Evolutionary conservation across 495 filamentous ascomycete genomes (phyloP), one percentile per base, ranked within the genome.

Genomic region (Acidiella bohemica): DNA sequence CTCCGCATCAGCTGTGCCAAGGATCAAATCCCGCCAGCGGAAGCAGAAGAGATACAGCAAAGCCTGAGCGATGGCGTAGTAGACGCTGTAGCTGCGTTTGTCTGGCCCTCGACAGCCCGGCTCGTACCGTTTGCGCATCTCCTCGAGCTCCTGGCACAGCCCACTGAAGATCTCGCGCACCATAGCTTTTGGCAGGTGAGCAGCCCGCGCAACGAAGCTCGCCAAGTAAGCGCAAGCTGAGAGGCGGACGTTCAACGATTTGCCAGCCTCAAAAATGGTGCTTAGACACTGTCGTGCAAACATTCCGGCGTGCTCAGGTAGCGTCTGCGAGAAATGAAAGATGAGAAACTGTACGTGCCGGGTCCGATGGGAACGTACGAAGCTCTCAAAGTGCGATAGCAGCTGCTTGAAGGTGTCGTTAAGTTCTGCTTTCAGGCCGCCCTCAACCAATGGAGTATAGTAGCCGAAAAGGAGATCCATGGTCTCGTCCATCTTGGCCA

Each of bases 11-110:
- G 72, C 67, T 12, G 51, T 27, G 32, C 62, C 71, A 13, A 66
- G 69, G 27, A 83, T 78, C 32, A 99, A 65, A 42, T 95, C 88
- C 26, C 81, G 76, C 88, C 88, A 96, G 27, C 92, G 78, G 67
- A 95, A 99, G 66, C 90, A 99, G 67, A 95, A 99, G 36, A 96
- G 93, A 64, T 95, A 93, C 23, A 85, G 67, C 4, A 86, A 54
- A 4, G 88, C 87, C 58, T 96, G 88, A n/a, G 77, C 73, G 30
- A 83, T 75, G 5, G 79, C 76, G 61, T 99, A 96, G 60, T 92
- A 95, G 5, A 81, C 71, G 13, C 72, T 71, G 55, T 86, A 95
- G 23, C 77, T 76, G 30, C 76, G 73, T 19, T 88, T 73, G 59
- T 96, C 85, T 0, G 90, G 87, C 1, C 83, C 84, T 11, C 71